Evolutionary conservation across 2,329 filamentous ascomycete species (phyloP).

Genomic region (Cephalotrichum gorgonifer): DNA sequence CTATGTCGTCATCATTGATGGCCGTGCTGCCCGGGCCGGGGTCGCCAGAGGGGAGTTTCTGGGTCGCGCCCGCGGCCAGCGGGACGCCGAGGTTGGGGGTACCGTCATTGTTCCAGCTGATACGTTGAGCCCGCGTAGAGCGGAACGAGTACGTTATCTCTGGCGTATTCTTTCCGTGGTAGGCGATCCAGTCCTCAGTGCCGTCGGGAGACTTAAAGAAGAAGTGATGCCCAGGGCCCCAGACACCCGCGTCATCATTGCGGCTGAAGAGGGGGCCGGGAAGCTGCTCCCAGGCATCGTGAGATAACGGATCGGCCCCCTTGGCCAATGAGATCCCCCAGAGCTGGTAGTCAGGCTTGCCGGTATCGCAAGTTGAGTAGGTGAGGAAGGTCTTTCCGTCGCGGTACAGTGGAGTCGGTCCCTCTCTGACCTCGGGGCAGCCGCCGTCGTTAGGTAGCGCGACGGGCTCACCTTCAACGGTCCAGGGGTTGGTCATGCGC

Average conservation of each 20-base stretch:
- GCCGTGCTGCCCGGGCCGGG: background rate
- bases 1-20: background rate
- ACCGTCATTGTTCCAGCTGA: background rate
- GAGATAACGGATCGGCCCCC: background rate
- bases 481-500: conserved; percentile 1
- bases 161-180: conserved; percentile 1
- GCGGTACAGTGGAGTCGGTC: conserved; percentile 1
- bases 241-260: background rate
- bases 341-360: conserved; percentile 1
- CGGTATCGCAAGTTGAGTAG: conserved; percentile 1
- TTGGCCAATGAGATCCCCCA: background rate
- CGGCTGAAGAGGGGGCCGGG: background rate
- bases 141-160: background rate
- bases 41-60: background rate
- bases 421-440: background rate
- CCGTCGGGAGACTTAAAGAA: conserved; percentile 2
- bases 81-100: background rate
- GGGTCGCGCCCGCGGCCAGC: background rate
- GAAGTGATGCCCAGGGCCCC: conserved; percentile 2
- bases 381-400: background rate
- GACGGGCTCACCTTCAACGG: background rate
- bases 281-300: background rate
- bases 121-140: conserved; percentile 2
- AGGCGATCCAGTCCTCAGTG: conserved; percentile 1
- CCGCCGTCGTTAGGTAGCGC: background rate